Evolutionary conservation across 2,329 filamentous ascomycete species (phyloP), one percentile per base, ranked within the genome.

Genomic region (Colletotrichum lentis): DNA sequence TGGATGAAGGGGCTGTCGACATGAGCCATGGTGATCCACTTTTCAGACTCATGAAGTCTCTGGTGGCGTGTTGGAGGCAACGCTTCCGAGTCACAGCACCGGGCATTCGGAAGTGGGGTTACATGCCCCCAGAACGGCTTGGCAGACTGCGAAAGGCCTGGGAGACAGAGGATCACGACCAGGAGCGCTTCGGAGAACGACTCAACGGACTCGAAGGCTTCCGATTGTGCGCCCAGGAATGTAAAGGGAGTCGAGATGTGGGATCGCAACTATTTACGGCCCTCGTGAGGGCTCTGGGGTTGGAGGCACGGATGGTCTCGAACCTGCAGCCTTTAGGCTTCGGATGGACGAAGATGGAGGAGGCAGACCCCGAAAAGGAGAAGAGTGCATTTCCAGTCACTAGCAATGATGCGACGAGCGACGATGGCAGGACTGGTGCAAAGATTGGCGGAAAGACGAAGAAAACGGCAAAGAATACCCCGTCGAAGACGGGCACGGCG

Each of bases 231-330:
- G 95, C 95, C 1, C 86, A 87, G 70, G 81, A 82, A 39, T 93
- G 92, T 73, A 83, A 88, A 68, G 96, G 96, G 1, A 97, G 94
- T 69, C 86, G 94, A 70, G 96, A 98, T 77, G 85, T 96, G 3
- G 94, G 94, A 0, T 90, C 92, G 0, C 94, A 98, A 75, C 84
- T 99, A 0, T 98, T 98, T 71, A 96, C 93, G 0, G 92, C 93
- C 3, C 80, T 99, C 8, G 77, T 97, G 24, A 85, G 96, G 71
- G 93, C 90, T 0, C 76, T 98, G 12, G 92, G 92, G 0, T 81
- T 98, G 2, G 93, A 97, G 74, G 88, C 93, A 12, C 86, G 95
- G 37, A 86, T 98, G 83, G 88, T 98, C 3, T 89, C 90, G 11
- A 97, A 89, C 75, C 76, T 99, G 47, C 96, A 98, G 75, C 91